Percentiles rank a stretch among this genome's conserved stretches.
Evolutionary conservation across 1,139 yeast genomes (phyloP).

Genomic region (Nakaseomyces nivariensis): DNA sequence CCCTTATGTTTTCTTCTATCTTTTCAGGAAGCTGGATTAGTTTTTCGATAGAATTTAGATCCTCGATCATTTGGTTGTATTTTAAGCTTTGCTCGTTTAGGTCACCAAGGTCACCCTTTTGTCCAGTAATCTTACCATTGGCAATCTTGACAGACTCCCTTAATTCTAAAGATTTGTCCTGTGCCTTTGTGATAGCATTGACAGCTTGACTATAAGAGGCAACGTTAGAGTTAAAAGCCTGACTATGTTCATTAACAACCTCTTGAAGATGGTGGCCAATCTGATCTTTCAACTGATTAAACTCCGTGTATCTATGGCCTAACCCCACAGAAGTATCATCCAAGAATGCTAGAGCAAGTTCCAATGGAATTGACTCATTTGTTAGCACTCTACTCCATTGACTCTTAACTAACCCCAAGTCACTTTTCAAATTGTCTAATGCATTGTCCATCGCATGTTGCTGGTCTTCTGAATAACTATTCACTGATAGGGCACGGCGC

Average conservation of each 20-base stretch:
- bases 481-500: constrained; percentile 24
- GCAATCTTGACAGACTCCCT: constrained; percentile 32
- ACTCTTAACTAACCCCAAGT: constrained; percentile 23
- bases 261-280: constrained; percentile 51
- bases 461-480: constrained; percentile 22
- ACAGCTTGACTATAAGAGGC: constrained; percentile 64
- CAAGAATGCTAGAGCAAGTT: constrained; percentile 66
- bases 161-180: constrained; percentile 22
- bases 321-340: constrained; percentile 85
- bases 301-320: constrained; percentile 59
- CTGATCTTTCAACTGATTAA: constrained; percentile 41
- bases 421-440: constrained; percentile 23
- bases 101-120: constrained; percentile 50
- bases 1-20: constrained; percentile 55
- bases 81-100: constrained; percentile 53
- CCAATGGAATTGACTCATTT: constrained; percentile 63
- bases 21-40: constrained; percentile 50
- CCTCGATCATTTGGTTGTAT: constrained; percentile 60
- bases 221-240: constrained; percentile 72
- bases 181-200: constrained; percentile 25
- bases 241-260: constrained; percentile 77
- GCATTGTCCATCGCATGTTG: constrained; percentile 24
- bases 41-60: constrained; percentile 59
- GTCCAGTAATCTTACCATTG: constrained; percentile 42
- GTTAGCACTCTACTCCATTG: constrained; percentile 34